These are phyloP conservation scores for Magnolia kwangsiensis DNA, from an alignment of 164 flowering plant genomes.

Conservation along the genomic window DNA sequence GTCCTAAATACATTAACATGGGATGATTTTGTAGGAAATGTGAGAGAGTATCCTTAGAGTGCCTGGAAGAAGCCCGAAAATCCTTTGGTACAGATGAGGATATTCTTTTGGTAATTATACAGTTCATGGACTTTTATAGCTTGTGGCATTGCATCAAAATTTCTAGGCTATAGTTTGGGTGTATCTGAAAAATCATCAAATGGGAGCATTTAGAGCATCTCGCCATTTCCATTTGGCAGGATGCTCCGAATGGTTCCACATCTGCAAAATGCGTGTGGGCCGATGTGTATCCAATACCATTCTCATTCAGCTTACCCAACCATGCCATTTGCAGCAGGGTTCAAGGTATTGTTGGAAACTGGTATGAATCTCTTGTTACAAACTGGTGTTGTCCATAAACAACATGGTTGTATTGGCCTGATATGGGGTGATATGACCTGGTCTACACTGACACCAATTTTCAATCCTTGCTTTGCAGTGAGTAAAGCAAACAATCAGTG, in stretches of 20 bases:
- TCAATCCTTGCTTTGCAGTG: not conserved
- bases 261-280: not conserved
- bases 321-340: no score
- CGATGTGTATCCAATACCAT: no score
- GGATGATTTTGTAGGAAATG: conserved; percentile 41
- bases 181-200: not conserved
- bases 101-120: conserved; percentile 68
- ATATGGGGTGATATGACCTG: no score
- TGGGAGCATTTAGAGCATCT: not conserved
- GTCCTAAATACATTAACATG: not conserved
- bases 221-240: not conserved
- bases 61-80: conserved; percentile 86
- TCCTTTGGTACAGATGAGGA: conserved; percentile 98
- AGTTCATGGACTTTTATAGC: not conserved
- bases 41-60: conserved; percentile 53
- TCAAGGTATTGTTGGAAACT: no score
- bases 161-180: not conserved
- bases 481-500: no score
- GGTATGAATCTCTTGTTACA: no score
- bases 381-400: no score
- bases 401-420: no score
- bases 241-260: not conserved
- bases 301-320: no score
- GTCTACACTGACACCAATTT: no score
- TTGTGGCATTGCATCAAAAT: not conserved